Conservation (phyloP, 2,329 filamentous ascomycete genomes). For the Exutisphaerella laricina region DNA sequence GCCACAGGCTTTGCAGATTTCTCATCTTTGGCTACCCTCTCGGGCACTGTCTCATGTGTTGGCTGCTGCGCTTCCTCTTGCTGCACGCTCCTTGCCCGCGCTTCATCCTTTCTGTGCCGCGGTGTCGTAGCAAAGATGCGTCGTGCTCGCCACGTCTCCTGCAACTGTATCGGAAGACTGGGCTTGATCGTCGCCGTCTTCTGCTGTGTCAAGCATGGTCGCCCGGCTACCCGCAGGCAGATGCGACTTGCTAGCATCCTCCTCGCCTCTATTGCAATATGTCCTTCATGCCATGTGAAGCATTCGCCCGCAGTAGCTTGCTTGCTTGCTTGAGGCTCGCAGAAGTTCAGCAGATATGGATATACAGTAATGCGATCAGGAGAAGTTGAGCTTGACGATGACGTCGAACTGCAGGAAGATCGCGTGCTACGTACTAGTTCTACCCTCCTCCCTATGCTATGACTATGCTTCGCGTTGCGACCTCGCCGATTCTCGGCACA, state of each 20-base stretch:
- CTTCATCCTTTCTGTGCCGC: constrained; percentile 41
- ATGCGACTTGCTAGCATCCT: constrained; percentile 27
- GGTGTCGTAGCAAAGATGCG: constrained; percentile 43
- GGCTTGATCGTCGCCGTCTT: neutral
- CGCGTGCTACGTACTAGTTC: no score
- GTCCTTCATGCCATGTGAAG: no score
- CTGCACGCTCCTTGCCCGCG: constrained; percentile 24
- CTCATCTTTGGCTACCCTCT: constrained; percentile 31
- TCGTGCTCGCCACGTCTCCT: constrained; percentile 20
- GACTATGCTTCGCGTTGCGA: no score
- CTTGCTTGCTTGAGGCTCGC: no score
- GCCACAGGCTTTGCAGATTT: constrained; percentile 28
- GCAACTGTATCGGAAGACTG: constrained; percentile 13
- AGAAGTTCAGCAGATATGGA: no score
- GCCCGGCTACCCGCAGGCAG: constrained; percentile 22
- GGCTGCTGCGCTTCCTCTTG: constrained; percentile 18
- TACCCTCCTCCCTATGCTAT: no score
- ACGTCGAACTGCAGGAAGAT: no score
- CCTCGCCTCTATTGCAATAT: no score
- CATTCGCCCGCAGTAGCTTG: no score
- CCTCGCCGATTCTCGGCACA: no score
- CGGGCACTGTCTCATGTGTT: constrained; percentile 30
- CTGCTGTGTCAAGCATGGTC: constrained; percentile 14
- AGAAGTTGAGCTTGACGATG: no score
- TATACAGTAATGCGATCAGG: no score